Conservation (phyloP, 1,139 yeast species). For the Lodderomyces metapsilosis region DNA sequence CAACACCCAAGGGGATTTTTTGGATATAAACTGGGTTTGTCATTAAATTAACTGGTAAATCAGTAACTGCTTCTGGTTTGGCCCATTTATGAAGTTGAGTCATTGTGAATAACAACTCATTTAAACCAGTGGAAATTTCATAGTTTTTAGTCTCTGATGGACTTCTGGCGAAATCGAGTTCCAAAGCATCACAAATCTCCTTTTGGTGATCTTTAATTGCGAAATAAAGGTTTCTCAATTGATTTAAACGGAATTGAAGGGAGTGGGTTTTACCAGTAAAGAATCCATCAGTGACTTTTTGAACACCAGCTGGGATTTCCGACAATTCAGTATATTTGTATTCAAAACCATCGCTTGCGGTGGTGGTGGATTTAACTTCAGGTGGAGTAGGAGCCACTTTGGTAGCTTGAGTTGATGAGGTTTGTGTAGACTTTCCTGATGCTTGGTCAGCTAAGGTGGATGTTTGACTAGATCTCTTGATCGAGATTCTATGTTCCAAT, state of each 20-base stretch:
- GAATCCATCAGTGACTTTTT: slow-evolving; percentile 42
- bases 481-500: slow-evolving; percentile 8
- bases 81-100: slow-evolving; percentile 60
- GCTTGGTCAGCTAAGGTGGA: slow-evolving; percentile 7
- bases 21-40: slow-evolving; percentile 53
- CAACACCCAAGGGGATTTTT: slow-evolving; percentile 71
- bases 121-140: slow-evolving; percentile 49
- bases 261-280: slow-evolving; percentile 51
- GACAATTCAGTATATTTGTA: slow-evolving; percentile 42
- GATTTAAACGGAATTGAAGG: slow-evolving; percentile 56
- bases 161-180: slow-evolving; percentile 65
- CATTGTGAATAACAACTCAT: slow-evolving; percentile 61
- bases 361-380: too few species aligned
- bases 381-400: too few species aligned
- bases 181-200: slow-evolving; percentile 56
- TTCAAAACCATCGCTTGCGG: slow-evolving; percentile 1
- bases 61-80: slow-evolving; percentile 47
- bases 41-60: slow-evolving; percentile 44
- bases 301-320: slow-evolving; percentile 50
- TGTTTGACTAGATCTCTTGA: slow-evolving; percentile 8
- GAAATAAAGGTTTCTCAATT: slow-evolving; percentile 66
- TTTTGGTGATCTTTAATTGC: slow-evolving; percentile 62
- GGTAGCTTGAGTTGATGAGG: neutral
- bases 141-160: slow-evolving; percentile 56
- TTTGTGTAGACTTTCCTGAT: neutral